Evolutionary conservation across 768 basidiomycete genomes (phyloP).

Genomic region (Boletus insuetus): DNA sequence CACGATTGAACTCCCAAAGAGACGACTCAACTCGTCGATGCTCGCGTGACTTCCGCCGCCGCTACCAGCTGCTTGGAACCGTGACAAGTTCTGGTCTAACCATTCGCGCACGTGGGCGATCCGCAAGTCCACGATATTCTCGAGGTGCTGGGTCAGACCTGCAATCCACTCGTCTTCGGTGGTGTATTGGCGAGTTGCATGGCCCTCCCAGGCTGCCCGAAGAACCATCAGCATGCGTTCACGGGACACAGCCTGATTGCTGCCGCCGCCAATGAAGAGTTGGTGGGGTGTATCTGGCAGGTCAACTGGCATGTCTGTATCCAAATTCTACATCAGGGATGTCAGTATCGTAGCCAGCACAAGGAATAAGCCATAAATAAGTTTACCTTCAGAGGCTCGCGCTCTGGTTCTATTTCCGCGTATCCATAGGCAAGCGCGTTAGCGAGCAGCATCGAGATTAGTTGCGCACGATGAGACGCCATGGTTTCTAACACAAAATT

Average conservation of each 20-base stretch:
- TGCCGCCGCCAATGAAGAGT: conserved; percentile 34
- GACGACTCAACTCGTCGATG: conserved; percentile 44
- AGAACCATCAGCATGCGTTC: conserved; percentile 12
- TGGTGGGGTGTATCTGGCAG: conserved; percentile 34
- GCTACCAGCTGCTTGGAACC: conserved; percentile 37
- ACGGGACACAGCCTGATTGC: conserved; percentile 14
- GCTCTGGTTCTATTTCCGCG: conserved; percentile 43
- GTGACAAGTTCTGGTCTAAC: conserved; percentile 46
- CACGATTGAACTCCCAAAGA: conserved; percentile 41
- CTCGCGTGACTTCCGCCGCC: conserved; percentile 32
- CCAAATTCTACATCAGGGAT: conserved; percentile 43
- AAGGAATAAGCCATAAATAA: background rate
- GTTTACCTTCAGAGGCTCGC: conserved; percentile 50
- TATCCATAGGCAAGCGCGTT: conserved; percentile 49
- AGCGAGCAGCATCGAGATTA: conserved; percentile 40
- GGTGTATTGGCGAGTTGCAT: conserved; percentile 16
- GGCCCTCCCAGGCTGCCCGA: conserved; percentile 16
- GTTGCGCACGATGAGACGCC: conserved; percentile 44
- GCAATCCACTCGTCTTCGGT: conserved; percentile 38
- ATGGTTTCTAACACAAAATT: conserved; percentile 39
- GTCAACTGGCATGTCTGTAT: conserved; percentile 44
- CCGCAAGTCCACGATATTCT: conserved; percentile 39
- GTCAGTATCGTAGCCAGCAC: background rate
- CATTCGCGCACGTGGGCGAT: conserved; percentile 50
- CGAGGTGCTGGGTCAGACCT: conserved; percentile 38